These are phyloP conservation scores for Xylaria grammica DNA, from an alignment of 495 filamentous ascomycete genomes.

Conservation along the genomic window DNA sequence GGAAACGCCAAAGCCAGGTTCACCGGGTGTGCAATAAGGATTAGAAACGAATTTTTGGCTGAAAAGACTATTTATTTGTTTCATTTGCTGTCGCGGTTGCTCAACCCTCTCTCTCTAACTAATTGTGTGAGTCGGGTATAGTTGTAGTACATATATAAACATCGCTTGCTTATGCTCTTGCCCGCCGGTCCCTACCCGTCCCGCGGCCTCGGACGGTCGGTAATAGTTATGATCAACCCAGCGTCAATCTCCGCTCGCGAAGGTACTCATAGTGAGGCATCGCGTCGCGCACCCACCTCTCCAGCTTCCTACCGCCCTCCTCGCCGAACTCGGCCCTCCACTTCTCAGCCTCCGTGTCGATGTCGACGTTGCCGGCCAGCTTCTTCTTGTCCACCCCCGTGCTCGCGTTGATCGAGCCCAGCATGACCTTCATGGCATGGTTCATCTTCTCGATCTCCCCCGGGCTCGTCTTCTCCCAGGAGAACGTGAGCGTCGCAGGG, in stretches of 20 bases:
- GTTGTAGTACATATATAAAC: background rate
- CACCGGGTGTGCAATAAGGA: too few relatives aligned
- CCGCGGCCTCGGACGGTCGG: background rate
- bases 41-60: too few relatives aligned
- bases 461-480: constrained; percentile 41
- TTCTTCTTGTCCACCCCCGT: constrained; percentile 47
- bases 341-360: constrained; percentile 46
- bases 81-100: too few relatives aligned
- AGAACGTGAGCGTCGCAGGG: constrained; percentile 38
- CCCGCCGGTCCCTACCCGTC: background rate
- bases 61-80: too few relatives aligned
- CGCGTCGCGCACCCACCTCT: constrained; percentile 43
- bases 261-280: constrained; percentile 57
- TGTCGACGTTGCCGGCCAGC: constrained; percentile 39
- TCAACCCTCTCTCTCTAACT: too few relatives aligned
- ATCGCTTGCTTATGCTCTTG: background rate
- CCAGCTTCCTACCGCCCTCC: constrained; percentile 39
- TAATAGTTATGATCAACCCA: too few relatives aligned
- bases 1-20: too few relatives aligned
- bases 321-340: constrained; percentile 56
- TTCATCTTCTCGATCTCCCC: constrained; percentile 15
- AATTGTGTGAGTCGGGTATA: constrained; percentile 4
- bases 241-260: constrained; percentile 39
- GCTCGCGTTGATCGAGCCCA: constrained; percentile 40
- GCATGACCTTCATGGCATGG: constrained; percentile 31